Conservation (phyloP, 2,329 filamentous ascomycete species). For the Trichothecium sympodiale region DNA sequence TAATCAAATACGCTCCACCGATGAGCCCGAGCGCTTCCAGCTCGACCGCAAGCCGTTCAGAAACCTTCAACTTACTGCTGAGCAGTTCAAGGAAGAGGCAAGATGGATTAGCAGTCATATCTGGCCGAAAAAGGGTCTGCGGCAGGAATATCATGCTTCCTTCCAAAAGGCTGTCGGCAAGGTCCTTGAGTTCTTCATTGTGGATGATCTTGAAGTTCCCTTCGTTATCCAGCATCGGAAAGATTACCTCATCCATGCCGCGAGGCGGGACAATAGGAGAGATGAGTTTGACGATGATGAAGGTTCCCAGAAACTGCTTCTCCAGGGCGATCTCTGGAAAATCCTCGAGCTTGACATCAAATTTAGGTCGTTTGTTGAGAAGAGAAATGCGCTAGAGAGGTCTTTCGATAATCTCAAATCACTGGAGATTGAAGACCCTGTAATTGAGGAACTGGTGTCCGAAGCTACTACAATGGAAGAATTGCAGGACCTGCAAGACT, state of each 20-base stretch:
- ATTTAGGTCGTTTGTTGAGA: conserved; percentile 85
- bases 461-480: conserved; percentile 83
- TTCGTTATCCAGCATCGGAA: conserved; percentile 98
- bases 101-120: conserved; percentile 86
- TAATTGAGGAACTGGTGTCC: conserved; percentile 73
- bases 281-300: conserved; percentile 62
- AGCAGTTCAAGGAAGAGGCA: conserved; percentile 83
- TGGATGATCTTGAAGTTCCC: conserved; percentile 89
- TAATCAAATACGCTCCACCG: conserved; percentile 75
- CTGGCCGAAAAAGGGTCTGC: conserved; percentile 74
- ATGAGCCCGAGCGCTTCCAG: conserved; percentile 92
- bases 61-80: conserved; percentile 65
- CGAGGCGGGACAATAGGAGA: conserved; percentile 51
- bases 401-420: conserved; percentile 62
- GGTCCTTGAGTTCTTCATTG: conserved; percentile 88
- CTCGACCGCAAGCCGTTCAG: conserved; percentile 83
- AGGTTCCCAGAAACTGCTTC: conserved; percentile 76
- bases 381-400: conserved; percentile 74
- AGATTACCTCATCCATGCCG: conserved; percentile 89
- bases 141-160: conserved; percentile 61
- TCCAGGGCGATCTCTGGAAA: conserved; percentile 89
- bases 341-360: conserved; percentile 92
- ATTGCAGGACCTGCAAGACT: conserved; percentile 91
- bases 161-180: conserved; percentile 85
- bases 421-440: conserved; percentile 54